Evolutionary conservation across 768 basidiomycete species (phyloP), one percentile per base, ranked within the genome.

Genomic region (Hericium coralloides): DNA sequence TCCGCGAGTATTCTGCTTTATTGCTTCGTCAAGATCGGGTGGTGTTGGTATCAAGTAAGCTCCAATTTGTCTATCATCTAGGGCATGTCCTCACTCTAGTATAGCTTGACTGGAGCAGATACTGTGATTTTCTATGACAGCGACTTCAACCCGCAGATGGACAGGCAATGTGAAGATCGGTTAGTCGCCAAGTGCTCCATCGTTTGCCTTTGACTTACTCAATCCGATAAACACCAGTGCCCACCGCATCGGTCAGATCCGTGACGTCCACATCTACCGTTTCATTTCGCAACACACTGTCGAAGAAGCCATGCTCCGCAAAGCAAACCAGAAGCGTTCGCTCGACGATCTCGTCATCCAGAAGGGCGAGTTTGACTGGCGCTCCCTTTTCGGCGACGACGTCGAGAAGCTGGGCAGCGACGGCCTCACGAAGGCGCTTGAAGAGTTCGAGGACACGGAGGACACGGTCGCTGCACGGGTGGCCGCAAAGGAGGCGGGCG

Each of bases 91-190:
- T 61, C 57, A 63, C 63, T 63, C 7, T 50, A 48, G 68, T 36
- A 60, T 69, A 86, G 92, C 69, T 67, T 89, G 60, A 89, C 87
- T 6, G 89, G 89, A 17, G 93, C 93, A 18, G 93, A 95, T 66
- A 98, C 97, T 0, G 95, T 99, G 64, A 82, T 99, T 55, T 95
- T 99, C 70, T 98, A 95, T 66, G 95, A 98, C 67, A 92, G 91
- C 59, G 94, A 97, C 69, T 97, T 95, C 76, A 93, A 92, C 64
- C 95, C 95, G 0, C 95, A 97, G 68, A 97, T 95, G 90, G 95
- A 99, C 69, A 77, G 89, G 48, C 95, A 99, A 67, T 98, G 97
- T 64, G 92, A 95, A 71, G 95, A 98, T 70, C 79, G 88, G 85
- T 86, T 66, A 59, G 79, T 64, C n/a, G 3, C 45, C 18, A 14